Evolutionary conservation across 768 basidiomycete species (phyloP).

Genomic region (Auriscalpium orientale): DNA sequence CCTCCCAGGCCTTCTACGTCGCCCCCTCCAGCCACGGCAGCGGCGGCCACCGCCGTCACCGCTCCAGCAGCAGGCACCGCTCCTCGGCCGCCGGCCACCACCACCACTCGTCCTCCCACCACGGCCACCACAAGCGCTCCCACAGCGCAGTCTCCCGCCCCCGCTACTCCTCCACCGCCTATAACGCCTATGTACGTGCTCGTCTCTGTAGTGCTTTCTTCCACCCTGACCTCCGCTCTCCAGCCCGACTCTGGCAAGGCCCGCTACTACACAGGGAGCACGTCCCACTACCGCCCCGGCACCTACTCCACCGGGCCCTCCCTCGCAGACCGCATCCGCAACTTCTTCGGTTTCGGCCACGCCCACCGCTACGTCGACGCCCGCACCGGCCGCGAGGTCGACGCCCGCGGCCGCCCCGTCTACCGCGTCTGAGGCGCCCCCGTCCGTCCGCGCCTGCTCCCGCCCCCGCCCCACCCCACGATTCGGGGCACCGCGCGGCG

Average conservation of each 20-base stretch:
- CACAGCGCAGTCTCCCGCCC: constrained; percentile 5
- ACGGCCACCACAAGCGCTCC: constrained; percentile 6
- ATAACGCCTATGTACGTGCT: too few relatives aligned
- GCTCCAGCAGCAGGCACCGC: constrained; percentile 12
- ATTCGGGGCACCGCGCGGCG: too few relatives aligned
- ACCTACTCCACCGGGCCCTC: constrained; percentile 11
- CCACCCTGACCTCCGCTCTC: constrained; percentile 4
- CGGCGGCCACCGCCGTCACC: constrained; percentile 13
- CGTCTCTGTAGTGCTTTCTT: too few relatives aligned
- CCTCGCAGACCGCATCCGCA: constrained; percentile 31
- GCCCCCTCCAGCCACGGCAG: constrained; percentile 13
- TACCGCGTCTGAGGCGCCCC: constrained; percentile 27
- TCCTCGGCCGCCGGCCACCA: not conserved
- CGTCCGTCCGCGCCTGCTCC: not conserved
- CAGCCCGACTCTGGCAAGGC: not conserved
- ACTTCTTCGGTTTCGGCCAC: constrained; percentile 28
- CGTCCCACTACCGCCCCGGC: constrained; percentile 6
- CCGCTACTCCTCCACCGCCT: constrained; percentile 3
- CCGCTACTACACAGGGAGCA: constrained; percentile 9
- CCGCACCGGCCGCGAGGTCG: constrained; percentile 33
- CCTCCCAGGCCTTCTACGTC: constrained; percentile 6
- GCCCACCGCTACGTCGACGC: constrained; percentile 33
- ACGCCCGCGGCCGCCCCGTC: constrained; percentile 47
- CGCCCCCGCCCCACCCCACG: too few relatives aligned
- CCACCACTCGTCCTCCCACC: constrained; percentile 10